Evolutionary conservation across 202 grass and related monocot genomes (phyloP).

Genomic region (Miscanthus sacchariflorus): DNA sequence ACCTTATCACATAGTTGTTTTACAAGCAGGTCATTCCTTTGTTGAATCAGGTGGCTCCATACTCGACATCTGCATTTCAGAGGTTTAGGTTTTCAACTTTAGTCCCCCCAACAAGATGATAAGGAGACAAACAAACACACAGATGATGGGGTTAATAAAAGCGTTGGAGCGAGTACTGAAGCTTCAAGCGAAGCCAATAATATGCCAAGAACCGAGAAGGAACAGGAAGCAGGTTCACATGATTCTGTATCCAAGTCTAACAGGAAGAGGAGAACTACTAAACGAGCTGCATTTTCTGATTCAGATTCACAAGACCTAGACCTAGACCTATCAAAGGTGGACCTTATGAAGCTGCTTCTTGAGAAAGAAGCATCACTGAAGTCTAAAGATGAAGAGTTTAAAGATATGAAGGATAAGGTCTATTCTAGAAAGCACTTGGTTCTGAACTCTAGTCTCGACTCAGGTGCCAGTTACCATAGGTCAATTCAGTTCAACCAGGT

Average conservation of each 20-base stretch:
- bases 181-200: constrained; percentile 28
- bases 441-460: not conserved
- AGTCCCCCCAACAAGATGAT: constrained; percentile 45
- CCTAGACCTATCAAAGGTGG: constrained; percentile 56
- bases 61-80: constrained; percentile 46
- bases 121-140: constrained; percentile 50
- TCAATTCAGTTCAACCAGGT: not conserved
- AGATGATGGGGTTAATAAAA: constrained; percentile 37
- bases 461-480: not conserved
- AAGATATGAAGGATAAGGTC: constrained; percentile 78
- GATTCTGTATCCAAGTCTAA: constrained; percentile 26
- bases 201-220: constrained; percentile 1
- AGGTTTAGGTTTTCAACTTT: constrained; percentile 60
- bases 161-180: not conserved
- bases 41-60: constrained; percentile 25
- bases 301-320: constrained; percentile 58
- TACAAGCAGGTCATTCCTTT: constrained; percentile 8
- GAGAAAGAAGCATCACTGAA: constrained; percentile 81
- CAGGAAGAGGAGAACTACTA: constrained; percentile 48
- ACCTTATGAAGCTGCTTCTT: constrained; percentile 69
- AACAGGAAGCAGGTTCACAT: constrained; percentile 46
- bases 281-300: constrained; percentile 73
- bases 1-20: not conserved
- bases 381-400: constrained; percentile 66
- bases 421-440: not conserved